Percentiles rank a stretch among this genome's conserved stretches.
These are phyloP conservation scores for Tulasnella sp. DNA, from an alignment of 768 basidiomycete species.

Conservation along the genomic window DNA sequence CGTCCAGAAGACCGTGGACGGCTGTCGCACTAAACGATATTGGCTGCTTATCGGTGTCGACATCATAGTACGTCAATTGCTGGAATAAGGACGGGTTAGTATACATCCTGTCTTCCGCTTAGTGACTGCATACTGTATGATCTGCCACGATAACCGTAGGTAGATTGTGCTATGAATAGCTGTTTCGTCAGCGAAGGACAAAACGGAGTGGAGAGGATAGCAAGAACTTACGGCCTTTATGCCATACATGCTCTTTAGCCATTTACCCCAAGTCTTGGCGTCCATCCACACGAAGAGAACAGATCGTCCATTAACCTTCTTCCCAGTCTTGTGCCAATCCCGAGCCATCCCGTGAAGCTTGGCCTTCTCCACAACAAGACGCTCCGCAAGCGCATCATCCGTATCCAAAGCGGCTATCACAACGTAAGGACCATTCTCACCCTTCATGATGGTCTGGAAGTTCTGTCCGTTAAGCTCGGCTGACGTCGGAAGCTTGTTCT, in stretches of 20 bases:
- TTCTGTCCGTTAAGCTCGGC: constrained; percentile 66
- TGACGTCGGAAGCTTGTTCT: constrained; percentile 60
- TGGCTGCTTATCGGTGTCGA: constrained; percentile 41
- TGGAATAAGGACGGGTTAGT: too few relatives aligned
- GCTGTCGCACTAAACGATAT: constrained; percentile 46
- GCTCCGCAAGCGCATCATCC: constrained; percentile 21
- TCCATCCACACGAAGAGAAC: constrained; percentile 91
- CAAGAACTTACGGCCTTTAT: constrained; percentile 29
- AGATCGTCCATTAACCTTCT: constrained; percentile 25
- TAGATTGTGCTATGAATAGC: constrained; percentile 14
- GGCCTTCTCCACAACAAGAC: constrained; percentile 33
- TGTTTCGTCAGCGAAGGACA: background rate
- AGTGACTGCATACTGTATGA: constrained; percentile 56
- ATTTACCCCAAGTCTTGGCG: constrained; percentile 62
- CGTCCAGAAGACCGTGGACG: constrained; percentile 62
- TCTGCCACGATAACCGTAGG: constrained; percentile 57
- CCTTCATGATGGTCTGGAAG: constrained; percentile 80
- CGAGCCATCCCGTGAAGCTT: constrained; percentile 42
- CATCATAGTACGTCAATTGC: constrained; percentile 67
- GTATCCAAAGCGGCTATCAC: constrained; percentile 51
- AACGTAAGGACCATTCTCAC: constrained; percentile 55
- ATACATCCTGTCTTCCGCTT: background rate
- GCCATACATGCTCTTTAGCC: constrained; percentile 90
- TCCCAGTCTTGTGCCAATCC: constrained; percentile 45
- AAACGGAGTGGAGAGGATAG: constrained; percentile 22